Evolutionary conservation across 2,329 filamentous ascomycete species (phyloP), one percentile per base, ranked within the genome.

Genomic region (Fulvia fulva): DNA sequence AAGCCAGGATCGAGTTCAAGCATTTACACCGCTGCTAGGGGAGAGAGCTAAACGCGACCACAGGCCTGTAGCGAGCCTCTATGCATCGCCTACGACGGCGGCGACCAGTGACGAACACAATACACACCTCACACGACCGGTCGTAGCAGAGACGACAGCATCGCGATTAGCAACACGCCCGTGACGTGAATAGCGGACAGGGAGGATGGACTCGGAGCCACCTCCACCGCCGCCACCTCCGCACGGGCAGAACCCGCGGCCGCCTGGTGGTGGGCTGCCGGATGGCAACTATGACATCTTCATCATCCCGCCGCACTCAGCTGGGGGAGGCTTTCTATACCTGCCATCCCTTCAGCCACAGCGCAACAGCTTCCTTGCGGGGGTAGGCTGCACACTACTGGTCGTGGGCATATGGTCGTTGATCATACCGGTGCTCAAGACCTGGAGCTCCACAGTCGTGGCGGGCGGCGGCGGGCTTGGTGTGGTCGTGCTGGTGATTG

Each of bases 241-340:
- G 63, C 91, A 96, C 77, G 91, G 91, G 75, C 82, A 86, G 70
- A 87, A 86, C 65, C 89, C 90, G 51, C 87, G 87, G 73, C 81
- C 84, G 53, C 81, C 84, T 37, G 71, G 74, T n/a, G 54, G 80
- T 25, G 88, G 89, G 57, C 79, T 97, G 50, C 93, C 93, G 2
- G 82, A 89, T 1, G 92, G 93, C 56, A 95, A 94, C 72, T 97
- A 96, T 76, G 93, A 97, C 78, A 96, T 97, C 71, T 97, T 97
- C 78, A 88, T 97, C 73, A 92, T 97, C 69, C 93, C 93, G 7
- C 90, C 92, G 49, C 91, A 96, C 74, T 93, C 91, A 11, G 83
- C 92, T 6, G 93, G 93, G 54, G 85, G 87, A 0, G 93, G 93
- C 32, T 97, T 97, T 75, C 80, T 97, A 26, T 97, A 97, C 74